Conservation (phyloP, 345 rosid species). For the Aethionema arabicum region DNA sequence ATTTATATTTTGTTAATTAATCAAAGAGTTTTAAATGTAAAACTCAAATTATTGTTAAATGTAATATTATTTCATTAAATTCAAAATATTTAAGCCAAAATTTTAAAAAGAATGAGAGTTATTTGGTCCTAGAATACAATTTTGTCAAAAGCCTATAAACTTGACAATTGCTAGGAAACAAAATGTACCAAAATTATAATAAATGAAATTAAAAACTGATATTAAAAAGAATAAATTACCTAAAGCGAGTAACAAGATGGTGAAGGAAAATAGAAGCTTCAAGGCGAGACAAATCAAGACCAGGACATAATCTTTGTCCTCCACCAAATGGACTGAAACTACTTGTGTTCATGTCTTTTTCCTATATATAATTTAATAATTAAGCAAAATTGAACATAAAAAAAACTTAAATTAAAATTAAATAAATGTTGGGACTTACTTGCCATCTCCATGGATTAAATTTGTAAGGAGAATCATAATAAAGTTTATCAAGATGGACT, state of each 20-base stretch:
- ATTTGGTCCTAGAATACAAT: conserved; percentile 13
- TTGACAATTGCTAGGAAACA: neutral
- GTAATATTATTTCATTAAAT: neutral
- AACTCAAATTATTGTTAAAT: neutral
- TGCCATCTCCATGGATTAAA: conserved; percentile 99
- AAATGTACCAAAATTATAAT: neutral
- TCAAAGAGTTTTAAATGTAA: neutral
- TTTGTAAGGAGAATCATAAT: conserved; percentile 74
- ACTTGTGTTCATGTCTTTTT: conserved; percentile 49
- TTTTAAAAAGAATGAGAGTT: conserved; percentile 29
- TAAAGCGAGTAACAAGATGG: conserved; percentile 79
- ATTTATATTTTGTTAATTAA: no score
- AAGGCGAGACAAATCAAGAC: conserved; percentile 89
- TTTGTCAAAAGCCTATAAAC: conserved; percentile 17
- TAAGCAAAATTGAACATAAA: neutral
- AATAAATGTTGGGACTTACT: conserved; percentile 42
- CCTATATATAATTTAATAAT: conserved; percentile 37
- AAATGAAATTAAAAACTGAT: neutral
- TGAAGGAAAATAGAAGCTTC: conserved; percentile 90
- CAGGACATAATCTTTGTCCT: conserved; percentile 94
- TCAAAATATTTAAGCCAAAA: conserved; percentile 6
- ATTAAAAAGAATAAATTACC: conserved; percentile 43
- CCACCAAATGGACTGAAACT: conserved; percentile 96
- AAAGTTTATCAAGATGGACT: conserved; percentile 84
- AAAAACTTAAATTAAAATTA: neutral